Evolutionary conservation across 2,329 filamentous ascomycete genomes (phyloP), one percentile per base, ranked within the genome.

Genomic region (Daldinia sp.): DNA sequence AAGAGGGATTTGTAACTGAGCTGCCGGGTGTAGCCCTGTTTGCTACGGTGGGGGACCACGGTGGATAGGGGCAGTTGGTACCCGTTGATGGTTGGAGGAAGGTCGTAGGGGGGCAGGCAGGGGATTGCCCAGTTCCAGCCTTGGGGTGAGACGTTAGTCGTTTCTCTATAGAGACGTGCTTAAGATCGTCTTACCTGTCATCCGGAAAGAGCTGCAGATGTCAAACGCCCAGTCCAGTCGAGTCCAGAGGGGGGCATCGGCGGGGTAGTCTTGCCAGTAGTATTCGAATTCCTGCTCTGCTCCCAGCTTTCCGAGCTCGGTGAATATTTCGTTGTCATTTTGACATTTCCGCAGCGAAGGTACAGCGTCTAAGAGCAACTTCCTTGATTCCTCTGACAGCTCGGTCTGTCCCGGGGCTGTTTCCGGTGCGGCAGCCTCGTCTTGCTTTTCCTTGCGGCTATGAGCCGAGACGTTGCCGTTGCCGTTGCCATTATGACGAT

Each of bases 261-360:
- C 77, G 0, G 87, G 87, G 66, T 83, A 90, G 0, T 80, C 74
- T 71, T 90, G 82, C 87, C 87, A 90, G 69, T 83, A 82, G 58
- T 87, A 88, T 59, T 85, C 80, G 45, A 77, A 77, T 4, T 76
- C 74, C 15, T 77, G 70, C 0, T 72, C 67, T 2, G 45, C 60
- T 19, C 62, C 64, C 27, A 71, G 48, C 35, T 58, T 59, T 50
- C 32, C 50, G 3, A 65, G 54, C 25, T 67, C 52, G 30, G 17
- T n/a, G n/a, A 17, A 29, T 41, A 45, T 13, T 15, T 35, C 47
- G 8, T 30, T 25, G 17, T 65, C 48, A 11, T 43, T 39, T 30
- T 39, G 37, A 58, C 37, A 50, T 54, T 63, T 32, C 23, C 23
- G 39, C 17, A 49, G 15, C 17, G 58, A 52, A 29, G 47, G 37